Conservation (phyloP, 2,329 filamentous ascomycete genomes). For the Trichoderma sp. region DNA sequence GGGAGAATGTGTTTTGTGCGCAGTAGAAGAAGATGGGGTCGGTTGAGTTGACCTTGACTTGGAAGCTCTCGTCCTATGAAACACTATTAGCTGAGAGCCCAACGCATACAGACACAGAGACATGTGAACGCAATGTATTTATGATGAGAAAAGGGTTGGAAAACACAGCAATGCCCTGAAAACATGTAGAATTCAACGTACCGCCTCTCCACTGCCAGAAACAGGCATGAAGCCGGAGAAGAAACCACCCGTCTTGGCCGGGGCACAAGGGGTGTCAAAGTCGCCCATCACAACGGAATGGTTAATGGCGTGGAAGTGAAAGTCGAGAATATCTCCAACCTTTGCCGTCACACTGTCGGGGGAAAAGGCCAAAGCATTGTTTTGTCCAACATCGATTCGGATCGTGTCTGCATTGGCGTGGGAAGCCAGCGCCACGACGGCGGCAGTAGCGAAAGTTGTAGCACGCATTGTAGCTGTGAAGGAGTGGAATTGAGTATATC, state of each 20-base stretch:
- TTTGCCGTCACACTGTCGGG: slow-evolving; percentile 10
- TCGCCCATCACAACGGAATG: slow-evolving; percentile 10
- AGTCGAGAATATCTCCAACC: not conserved
- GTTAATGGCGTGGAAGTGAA: slow-evolving; percentile 7
- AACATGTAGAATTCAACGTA: not conserved
- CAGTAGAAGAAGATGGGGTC: slow-evolving; percentile 29
- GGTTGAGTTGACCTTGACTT: slow-evolving; percentile 25
- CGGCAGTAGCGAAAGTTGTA: not conserved
- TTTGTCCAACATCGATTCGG: slow-evolving; percentile 11
- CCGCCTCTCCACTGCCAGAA: not conserved
- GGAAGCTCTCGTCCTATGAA: slow-evolving; percentile 22
- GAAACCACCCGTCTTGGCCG: slow-evolving; percentile 3
- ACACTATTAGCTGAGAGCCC: not conserved
- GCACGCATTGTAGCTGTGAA: not conserved
- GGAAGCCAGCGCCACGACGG: slow-evolving; percentile 40
- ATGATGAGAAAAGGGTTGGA: rapidly evolving
- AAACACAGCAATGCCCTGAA: not conserved
- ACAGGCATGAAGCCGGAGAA: slow-evolving; percentile 14
- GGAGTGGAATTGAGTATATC: not conserved
- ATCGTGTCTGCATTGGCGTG: not conserved
- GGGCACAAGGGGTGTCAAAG: slow-evolving; percentile 12
- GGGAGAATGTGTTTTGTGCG: slow-evolving; percentile 12
- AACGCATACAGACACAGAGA: not conserved
- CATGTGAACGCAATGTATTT: not conserved
- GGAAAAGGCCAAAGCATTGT: not conserved